Percentiles rank a stretch among this genome's conserved stretches.
Conservation (phyloP, 2,329 filamentous ascomycete species). For the Didymella segeticola region DNA sequence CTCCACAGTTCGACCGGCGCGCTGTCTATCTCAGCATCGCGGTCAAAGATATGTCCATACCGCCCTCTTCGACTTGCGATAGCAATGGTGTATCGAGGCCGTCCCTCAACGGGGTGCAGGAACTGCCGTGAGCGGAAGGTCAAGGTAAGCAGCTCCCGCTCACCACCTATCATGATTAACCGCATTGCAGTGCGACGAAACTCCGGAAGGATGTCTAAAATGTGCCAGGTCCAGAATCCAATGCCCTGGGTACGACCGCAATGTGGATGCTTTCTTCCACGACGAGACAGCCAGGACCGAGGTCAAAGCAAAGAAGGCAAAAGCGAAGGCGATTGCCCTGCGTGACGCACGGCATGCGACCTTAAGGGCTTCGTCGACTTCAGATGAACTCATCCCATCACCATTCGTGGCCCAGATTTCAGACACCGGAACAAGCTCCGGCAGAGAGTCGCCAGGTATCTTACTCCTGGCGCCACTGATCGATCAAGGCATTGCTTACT, state of each 20-base stretch:
- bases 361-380: background rate
- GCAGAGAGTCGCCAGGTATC: constrained; percentile 12
- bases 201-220: constrained; percentile 34
- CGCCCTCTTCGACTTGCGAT: background rate
- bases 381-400: background rate
- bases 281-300: constrained; percentile 40
- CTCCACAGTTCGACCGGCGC: background rate
- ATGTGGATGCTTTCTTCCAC: constrained; percentile 38
- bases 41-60: background rate
- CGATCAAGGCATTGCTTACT: constrained; percentile 44
- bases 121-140: constrained; percentile 52
- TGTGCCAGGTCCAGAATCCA: constrained; percentile 29
- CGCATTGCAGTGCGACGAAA: constrained; percentile 39
- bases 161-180: background rate
- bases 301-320: constrained; percentile 37
- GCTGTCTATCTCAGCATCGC: background rate
- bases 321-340: constrained; percentile 38
- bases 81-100: constrained; percentile 44
- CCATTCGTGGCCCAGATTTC: constrained; percentile 7
- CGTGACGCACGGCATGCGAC: constrained; percentile 21
- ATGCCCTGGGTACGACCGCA: constrained; percentile 45
- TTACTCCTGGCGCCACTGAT: constrained; percentile 32
- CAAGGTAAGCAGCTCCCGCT: constrained; percentile 37
- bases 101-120: constrained; percentile 42
- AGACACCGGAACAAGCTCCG: background rate